These are phyloP conservation scores for Phaeophleospora eucalypticola DNA, from an alignment of 2,329 filamentous ascomycete species.

Conservation along the genomic window DNA sequence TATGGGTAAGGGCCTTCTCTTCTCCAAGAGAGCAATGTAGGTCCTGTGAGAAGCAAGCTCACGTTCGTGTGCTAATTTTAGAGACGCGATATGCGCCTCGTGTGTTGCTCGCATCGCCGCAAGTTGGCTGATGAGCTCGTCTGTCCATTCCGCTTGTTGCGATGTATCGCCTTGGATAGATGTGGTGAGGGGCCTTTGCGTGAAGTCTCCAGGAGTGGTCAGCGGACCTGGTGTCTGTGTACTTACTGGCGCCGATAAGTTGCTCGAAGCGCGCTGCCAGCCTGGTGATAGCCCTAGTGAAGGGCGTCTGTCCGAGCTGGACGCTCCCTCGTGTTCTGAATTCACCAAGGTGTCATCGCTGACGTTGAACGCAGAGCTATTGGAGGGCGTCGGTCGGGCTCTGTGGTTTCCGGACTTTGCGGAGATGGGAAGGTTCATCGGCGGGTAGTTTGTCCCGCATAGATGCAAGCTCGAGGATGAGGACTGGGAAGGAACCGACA, in stretches of 20 bases:
- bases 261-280: conserved; percentile 4
- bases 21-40: conserved; percentile 38
- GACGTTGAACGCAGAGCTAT: not conserved
- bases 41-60: conserved; percentile 38
- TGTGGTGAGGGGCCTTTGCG: not conserved
- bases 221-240: not conserved
- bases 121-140: conserved; percentile 30
- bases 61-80: conserved; percentile 37
- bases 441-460: not conserved
- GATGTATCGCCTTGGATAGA: not conserved
- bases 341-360: conserved; percentile 8
- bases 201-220: not conserved
- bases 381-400: not conserved
- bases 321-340: not conserved
- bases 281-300: not conserved
- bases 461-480: conserved; percentile 8
- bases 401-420: not conserved
- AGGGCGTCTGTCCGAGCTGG: not conserved
- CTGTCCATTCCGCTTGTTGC: not conserved
- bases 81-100: conserved; percentile 36
- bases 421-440: not conserved
- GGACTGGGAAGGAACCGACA: not conserved
- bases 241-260: not conserved
- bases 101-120: conserved; percentile 35
- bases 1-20: conserved; percentile 14